phyloP scores from a whole-genome alignment of 2,329 filamentous ascomycete genomes.

The Apiospora aurea region DNA sequence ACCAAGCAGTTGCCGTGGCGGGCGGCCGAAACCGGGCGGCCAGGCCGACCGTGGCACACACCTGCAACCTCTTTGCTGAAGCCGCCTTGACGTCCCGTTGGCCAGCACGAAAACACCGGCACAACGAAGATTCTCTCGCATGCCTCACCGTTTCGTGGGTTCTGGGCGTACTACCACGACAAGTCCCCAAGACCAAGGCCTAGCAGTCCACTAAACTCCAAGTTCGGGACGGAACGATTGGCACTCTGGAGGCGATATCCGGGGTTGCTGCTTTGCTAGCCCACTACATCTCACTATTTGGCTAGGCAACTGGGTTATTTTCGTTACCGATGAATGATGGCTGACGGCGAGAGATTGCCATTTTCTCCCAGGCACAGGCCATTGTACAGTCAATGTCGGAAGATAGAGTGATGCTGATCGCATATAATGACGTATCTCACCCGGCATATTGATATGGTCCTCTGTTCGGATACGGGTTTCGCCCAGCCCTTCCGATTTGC shows the following conservation, averaged over 20 bases:
- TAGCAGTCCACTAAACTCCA: constrained; percentile 11
- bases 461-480: background rate
- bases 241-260: constrained; percentile 15
- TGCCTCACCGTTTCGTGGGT: constrained; percentile 11
- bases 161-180: background rate
- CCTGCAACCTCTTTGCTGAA: background rate
- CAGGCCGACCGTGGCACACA: constrained; percentile 14
- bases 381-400: constrained; percentile 13
- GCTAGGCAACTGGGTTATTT: background rate
- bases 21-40: constrained; percentile 19
- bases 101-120: constrained; percentile 5
- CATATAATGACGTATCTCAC: constrained; percentile 11
- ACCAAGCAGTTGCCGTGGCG: constrained; percentile 14
- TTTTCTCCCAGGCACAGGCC: constrained; percentile 9
- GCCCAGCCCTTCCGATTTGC: constrained; percentile 11
- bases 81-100: background rate
- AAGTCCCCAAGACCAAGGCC: constrained; percentile 2
- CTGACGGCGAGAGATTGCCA: background rate
- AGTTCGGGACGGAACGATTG: constrained; percentile 20
- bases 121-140: background rate
- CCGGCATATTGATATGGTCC: constrained; percentile 15
- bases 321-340: constrained; percentile 1
- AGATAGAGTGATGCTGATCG: constrained; percentile 19
- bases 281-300: constrained; percentile 16
- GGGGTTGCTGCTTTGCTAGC: constrained; percentile 2